Conservation (phyloP, 2,329 filamentous ascomycete genomes). For the Neonectria hederae region DNA sequence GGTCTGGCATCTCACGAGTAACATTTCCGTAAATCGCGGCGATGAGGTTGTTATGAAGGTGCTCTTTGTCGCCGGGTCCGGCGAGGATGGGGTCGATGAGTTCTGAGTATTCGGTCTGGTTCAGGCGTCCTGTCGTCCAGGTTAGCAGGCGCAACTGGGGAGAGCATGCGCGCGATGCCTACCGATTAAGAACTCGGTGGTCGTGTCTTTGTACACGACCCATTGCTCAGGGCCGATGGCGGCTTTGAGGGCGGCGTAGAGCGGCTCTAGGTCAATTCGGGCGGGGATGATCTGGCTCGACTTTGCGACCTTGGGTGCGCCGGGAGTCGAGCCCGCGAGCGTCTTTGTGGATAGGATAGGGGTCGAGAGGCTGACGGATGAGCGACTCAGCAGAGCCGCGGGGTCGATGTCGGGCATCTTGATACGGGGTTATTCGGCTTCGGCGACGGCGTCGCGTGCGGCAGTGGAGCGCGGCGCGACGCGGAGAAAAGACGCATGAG, state of each 20-base stretch:
- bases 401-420: slow-evolving; percentile 76
- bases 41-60: slow-evolving; percentile 74
- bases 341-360: slow-evolving; percentile 67
- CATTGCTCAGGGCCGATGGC: slow-evolving; percentile 70
- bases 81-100: slow-evolving; percentile 68
- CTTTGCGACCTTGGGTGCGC: slow-evolving; percentile 63
- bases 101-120: slow-evolving; percentile 68
- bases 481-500: slow-evolving; percentile 54
- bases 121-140: slow-evolving; percentile 63
- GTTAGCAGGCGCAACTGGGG: slow-evolving; percentile 40
- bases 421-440: slow-evolving; percentile 43
- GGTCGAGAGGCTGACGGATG: slow-evolving; percentile 65
- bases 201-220: slow-evolving; percentile 70
- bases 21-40: slow-evolving; percentile 75
- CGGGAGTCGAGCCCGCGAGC: slow-evolving; percentile 62
- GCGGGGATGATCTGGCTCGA: slow-evolving; percentile 70
- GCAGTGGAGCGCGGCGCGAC: slow-evolving; percentile 56
- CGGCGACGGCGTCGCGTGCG: slow-evolving; percentile 57
- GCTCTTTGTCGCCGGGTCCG: slow-evolving; percentile 67
- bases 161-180: slow-evolving; percentile 27
- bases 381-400: slow-evolving; percentile 72
- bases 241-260: slow-evolving; percentile 70
- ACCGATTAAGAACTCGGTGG: slow-evolving; percentile 72
- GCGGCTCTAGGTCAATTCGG: slow-evolving; percentile 73
- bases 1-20: slow-evolving; percentile 74